Conservation (phyloP, 1,284 basidiomycete species). For the Trametes polyzona region DNA sequence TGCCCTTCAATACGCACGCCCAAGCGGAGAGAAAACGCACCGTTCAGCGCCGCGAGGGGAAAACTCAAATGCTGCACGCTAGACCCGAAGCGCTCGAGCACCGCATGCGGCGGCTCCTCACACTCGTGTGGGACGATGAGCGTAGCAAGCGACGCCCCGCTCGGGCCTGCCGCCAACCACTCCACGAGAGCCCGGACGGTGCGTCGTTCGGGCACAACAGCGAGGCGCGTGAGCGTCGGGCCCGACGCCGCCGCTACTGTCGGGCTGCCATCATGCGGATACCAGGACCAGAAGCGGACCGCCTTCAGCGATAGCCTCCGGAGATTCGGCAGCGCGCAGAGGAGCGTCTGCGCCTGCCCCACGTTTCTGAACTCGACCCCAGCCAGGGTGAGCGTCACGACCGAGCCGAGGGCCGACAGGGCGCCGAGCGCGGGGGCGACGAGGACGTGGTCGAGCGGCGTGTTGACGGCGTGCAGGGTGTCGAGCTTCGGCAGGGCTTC, state of each 20-base stretch:
- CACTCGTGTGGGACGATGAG: constrained; percentile 4
- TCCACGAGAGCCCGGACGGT: neutral
- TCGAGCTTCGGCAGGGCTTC: neutral
- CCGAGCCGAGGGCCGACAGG: neutral
- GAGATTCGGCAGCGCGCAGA: constrained; percentile 1
- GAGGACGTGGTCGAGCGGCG: neutral
- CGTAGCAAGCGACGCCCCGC: constrained; percentile 1
- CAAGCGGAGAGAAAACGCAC: too few relatives aligned
- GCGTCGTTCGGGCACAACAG: neutral
- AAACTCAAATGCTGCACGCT: constrained; percentile 3
- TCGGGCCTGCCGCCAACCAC: constrained; percentile 5
- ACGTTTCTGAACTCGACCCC: constrained; percentile 1
- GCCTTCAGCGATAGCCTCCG: neutral
- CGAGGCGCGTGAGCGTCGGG: neutral
- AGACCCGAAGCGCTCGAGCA: constrained; percentile 8
- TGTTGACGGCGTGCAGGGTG: neutral
- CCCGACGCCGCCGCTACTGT: too few relatives aligned
- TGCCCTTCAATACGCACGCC: too few relatives aligned
- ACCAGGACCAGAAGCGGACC: constrained; percentile 1
- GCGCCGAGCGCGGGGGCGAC: neutral
- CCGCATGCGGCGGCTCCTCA: neutral
- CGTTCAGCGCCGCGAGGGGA: too few relatives aligned
- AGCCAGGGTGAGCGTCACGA: constrained; percentile 2
- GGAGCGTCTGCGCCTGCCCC: constrained; percentile 1
- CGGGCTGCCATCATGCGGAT: too few relatives aligned